phyloP scores from a whole-genome alignment of 2,329 filamentous ascomycete genomes.

The Rutstroemia sydowiana region DNA sequence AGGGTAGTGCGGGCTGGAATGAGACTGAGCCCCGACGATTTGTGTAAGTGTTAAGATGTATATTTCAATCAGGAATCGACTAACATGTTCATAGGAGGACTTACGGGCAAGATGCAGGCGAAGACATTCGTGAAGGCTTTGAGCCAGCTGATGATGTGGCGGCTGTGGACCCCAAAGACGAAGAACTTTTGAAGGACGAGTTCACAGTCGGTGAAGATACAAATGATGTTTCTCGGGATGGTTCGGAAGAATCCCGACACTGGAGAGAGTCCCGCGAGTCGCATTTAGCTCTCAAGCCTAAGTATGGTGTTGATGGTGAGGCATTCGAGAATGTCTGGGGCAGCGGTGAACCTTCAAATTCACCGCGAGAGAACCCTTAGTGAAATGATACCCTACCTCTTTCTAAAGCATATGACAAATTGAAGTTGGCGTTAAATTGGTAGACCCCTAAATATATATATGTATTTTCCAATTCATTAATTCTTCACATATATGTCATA shows the following conservation, averaged over 20 bases:
- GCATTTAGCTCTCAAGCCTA: slow-evolving; percentile 25
- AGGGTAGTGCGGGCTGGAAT: slow-evolving; percentile 55
- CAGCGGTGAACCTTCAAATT: slow-evolving; percentile 20
- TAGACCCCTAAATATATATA: no score
- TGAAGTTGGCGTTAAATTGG: no score
- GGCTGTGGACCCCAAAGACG: slow-evolving; percentile 36
- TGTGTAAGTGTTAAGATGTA: slow-evolving; percentile 36
- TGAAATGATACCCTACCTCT: slow-evolving; percentile 14
- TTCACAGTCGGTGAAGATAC: slow-evolving; percentile 27
- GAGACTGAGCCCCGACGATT: slow-evolving; percentile 46
- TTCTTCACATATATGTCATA: neutral
- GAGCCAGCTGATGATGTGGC: slow-evolving; percentile 40
- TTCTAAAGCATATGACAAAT: no score
- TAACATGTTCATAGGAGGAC: slow-evolving; percentile 33
- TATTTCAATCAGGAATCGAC: neutral
- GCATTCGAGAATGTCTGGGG: slow-evolving; percentile 32
- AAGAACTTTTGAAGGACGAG: slow-evolving; percentile 24
- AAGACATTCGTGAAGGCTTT: slow-evolving; percentile 47
- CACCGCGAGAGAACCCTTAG: slow-evolving; percentile 29
- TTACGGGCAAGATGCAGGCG: slow-evolving; percentile 39
- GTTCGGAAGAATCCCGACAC: slow-evolving; percentile 35
- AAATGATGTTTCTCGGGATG: slow-evolving; percentile 24
- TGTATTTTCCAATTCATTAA: no score
- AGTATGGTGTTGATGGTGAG: slow-evolving; percentile 29
- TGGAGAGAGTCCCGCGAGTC: slow-evolving; percentile 34